phyloP scores from a whole-genome alignment of 1,139 yeast species.

The Geotrichum histeridarum region DNA sequence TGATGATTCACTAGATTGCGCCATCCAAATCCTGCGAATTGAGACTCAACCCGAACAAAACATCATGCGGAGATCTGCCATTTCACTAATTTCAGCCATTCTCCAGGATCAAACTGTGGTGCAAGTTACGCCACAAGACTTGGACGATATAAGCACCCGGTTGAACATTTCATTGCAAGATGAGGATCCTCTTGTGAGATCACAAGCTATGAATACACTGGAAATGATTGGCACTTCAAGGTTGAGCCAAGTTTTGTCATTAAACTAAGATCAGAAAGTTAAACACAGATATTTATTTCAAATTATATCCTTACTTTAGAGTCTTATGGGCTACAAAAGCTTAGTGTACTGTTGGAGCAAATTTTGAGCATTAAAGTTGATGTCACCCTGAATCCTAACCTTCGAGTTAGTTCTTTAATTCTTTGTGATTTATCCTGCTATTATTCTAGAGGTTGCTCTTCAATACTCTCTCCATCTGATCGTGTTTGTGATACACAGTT shows the following conservation, averaged over 20 bases:
- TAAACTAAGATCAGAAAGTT: background rate
- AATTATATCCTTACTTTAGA: background rate
- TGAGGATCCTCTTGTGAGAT: conserved; percentile 13
- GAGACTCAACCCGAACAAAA: conserved; percentile 48
- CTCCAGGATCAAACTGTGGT: conserved; percentile 38
- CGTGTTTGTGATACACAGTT: too few relatives aligned
- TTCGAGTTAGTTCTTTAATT: too few relatives aligned
- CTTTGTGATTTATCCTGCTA: too few relatives aligned
- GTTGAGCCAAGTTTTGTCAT: background rate
- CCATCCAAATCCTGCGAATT: conserved; percentile 63
- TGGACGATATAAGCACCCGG: background rate
- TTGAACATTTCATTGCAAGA: conserved; percentile 13
- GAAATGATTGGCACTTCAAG: background rate
- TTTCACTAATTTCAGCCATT: conserved; percentile 63
- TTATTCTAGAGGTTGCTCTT: too few relatives aligned
- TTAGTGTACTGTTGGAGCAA: too few relatives aligned
- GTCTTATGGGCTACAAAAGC: too few relatives aligned
- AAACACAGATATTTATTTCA: background rate
- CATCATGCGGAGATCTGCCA: conserved; percentile 68
- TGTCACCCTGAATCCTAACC: too few relatives aligned
- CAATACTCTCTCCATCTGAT: too few relatives aligned
- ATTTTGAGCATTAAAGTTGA: too few relatives aligned
- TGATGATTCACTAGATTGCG: conserved; percentile 63
- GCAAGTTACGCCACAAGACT: background rate
- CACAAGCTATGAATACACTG: conserved; percentile 6